Evolutionary conservation across 192 early-diverging fungal species (phyloP).

Genomic region (Coemansia sp.): DNA sequence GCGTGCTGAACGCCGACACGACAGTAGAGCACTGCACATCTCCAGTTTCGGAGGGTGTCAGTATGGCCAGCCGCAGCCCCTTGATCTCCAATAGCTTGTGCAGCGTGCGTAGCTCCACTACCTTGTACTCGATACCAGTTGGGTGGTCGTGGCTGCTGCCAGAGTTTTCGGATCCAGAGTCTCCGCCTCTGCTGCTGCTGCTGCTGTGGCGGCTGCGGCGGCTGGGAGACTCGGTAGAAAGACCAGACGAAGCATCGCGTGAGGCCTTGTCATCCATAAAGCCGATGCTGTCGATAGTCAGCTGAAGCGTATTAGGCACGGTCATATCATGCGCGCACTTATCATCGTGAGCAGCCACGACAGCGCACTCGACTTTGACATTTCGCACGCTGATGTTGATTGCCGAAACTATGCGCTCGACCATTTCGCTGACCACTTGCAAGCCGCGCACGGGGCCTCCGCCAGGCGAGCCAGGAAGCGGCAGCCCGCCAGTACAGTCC

Average conservation of each 20-base stretch:
- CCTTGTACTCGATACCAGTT: slow-evolving; percentile 45
- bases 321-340: slow-evolving; percentile 3
- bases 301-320: slow-evolving; percentile 30
- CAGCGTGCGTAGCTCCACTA: slow-evolving; percentile 40
- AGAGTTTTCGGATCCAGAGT: slow-evolving; percentile 10
- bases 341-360: slow-evolving; percentile 21
- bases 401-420: slow-evolving; percentile 80
- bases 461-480: slow-evolving; percentile 28
- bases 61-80: slow-evolving; percentile 29
- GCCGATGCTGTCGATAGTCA: slow-evolving; percentile 49
- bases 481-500: slow-evolving; percentile 26
- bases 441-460: slow-evolving; percentile 60
- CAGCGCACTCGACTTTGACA: slow-evolving; percentile 29
- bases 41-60: background rate
- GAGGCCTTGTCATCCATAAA: slow-evolving; percentile 38
- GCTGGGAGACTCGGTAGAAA: slow-evolving; percentile 4
- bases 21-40: slow-evolving; percentile 5
- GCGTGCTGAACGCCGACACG: slow-evolving; percentile 33
- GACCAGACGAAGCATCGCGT: slow-evolving; percentile 7
- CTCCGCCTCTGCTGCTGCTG: slow-evolving; percentile 10
- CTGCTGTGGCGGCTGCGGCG: no score
- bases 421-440: slow-evolving; percentile 72
- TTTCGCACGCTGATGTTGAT: slow-evolving; percentile 66
- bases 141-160: slow-evolving; percentile 28
- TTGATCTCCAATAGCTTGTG: slow-evolving; percentile 37